Percentiles rank a stretch among this genome's conserved stretches.
Conservation (phyloP, 176 grass and related monocot genomes). For the Oropetium thomaeum region DNA sequence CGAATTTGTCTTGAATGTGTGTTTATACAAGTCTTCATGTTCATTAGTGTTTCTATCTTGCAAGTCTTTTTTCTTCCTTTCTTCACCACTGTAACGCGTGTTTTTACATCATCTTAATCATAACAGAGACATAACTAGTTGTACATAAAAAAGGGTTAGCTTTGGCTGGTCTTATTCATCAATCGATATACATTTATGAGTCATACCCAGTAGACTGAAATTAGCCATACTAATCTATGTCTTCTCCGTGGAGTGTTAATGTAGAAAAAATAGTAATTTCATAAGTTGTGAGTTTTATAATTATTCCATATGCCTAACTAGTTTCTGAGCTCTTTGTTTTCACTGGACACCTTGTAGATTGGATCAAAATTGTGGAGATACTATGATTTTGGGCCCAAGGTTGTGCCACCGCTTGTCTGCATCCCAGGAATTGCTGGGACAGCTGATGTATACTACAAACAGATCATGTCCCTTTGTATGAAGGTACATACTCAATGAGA, state of each 20-base stretch:
- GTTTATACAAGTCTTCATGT: too few relatives aligned
- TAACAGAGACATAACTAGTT: not conserved
- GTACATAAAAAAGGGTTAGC: not conserved
- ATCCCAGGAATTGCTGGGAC: slow-evolving; percentile 96
- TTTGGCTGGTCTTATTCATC: not conserved
- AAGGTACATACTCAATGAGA: slow-evolving; percentile 50
- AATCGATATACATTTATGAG: not conserved
- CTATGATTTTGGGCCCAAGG: slow-evolving; percentile 97
- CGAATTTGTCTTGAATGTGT: not conserved
- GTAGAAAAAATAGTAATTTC: not conserved
- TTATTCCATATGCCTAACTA: slow-evolving; percentile 9
- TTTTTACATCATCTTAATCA: not conserved
- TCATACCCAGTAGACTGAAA: not conserved
- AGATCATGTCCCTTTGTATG: slow-evolving; percentile 90
- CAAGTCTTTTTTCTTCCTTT: not conserved
- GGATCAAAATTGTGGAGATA: slow-evolving; percentile 89
- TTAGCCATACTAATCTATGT: not conserved
- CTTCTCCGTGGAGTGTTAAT: not conserved
- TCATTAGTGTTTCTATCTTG: not conserved
- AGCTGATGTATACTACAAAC: slow-evolving; percentile 98
- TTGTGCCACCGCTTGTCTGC: slow-evolving; percentile 78
- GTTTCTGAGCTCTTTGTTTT: slow-evolving; percentile 19
- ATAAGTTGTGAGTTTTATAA: not conserved
- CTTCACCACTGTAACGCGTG: not conserved
- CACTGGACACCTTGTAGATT: slow-evolving; percentile 52